Evolutionary conservation across 768 basidiomycete genomes (phyloP), one percentile per base, ranked within the genome.

Genomic region (Mycena floridula): DNA sequence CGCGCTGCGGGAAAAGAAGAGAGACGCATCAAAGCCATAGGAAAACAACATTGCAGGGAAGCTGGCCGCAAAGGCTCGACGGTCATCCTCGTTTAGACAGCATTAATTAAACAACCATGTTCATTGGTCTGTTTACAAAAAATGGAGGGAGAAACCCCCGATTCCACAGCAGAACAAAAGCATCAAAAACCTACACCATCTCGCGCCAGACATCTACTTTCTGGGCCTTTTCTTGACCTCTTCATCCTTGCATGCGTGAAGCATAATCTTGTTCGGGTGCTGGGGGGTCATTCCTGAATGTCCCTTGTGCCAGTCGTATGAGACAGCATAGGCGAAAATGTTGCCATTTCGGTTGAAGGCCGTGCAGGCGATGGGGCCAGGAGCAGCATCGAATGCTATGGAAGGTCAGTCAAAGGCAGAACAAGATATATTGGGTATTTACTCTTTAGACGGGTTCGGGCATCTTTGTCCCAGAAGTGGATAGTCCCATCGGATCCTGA

Each of bases 391-490:
- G 60, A 91, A 89, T 7, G 84, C 85, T 85, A 52, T 15, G 23
- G 28, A 44, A 20, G 22, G 16, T 47, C 47, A 15, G 36, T 24
- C 24, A 24, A 41, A 13, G 22, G 48, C 8, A 44, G 32, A n/a
- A 37, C 23, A 7, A 57, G 12, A 49, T 11, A 32, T 9, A 30
- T 25, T 21, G 18, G 43, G 18, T 30, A 20, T 74, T 39, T 53
- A 93, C 91, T 82, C 69, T 94, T 96, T 67, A 97, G 76, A 30
- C 94, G 83, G 6, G 87, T 91, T 46, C 92, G 84, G 7, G 87
- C 82, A 54, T 94, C 87, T 65, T 92, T 93, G 65, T 96, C 92
- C 92, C 92, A 95, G 63, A 87, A 89, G 73, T 90, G 86, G 59
- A 93, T 82, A 3, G 85, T 85, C 16, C 90, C 90, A 52, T 93